Evolutionary conservation across 176 grass and related monocot genomes (phyloP), one percentile per base, ranked within the genome.

Genomic region (Cenchrus americanus): DNA sequence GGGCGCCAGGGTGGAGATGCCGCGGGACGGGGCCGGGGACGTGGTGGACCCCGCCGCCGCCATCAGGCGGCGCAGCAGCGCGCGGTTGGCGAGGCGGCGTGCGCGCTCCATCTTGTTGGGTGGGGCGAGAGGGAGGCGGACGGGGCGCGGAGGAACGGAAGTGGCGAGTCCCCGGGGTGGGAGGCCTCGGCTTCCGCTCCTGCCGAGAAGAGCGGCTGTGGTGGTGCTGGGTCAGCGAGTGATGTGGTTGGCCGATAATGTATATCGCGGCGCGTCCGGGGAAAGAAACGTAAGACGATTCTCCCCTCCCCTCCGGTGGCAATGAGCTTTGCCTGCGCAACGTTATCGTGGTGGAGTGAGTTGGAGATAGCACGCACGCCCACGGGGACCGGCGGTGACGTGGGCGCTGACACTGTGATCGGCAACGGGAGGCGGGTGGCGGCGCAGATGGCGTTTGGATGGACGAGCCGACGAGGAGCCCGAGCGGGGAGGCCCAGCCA

Each of bases 11-110:
- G 89, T 84, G 46, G 90, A 69, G 89, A 89, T 62, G 64, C 87
- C 70, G 47, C 88, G 87, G 76, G 86, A 66, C 80, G 83, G 79
- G 48, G 90, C 41, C 8, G 90, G 78, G 83, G 82, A 73, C 14
- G 72, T 64, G 41, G 69, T 22, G 54, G 74, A 46, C 8, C 67
- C 15, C 59, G 83, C 75, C 79, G 65, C 82, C 63, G 80, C 85
- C 14, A 96, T 83, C 24, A 98, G 82, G 73, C 96, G 93, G 83
- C 91, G 93, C 73, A 96, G 80, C 80, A 90, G 81, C 42, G 89
- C 91, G 80, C 83, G 91, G 82, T 21, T 88, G 54, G 96, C 96
- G 76, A 94, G 83, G 81, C 89, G 94, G 62, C 93, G 93, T 60
- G 91, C 89, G 82, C 93, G 89, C 78, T 96, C 93, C 96, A 96